Conservation (phyloP, 106 monocot genomes). For the Acorus calamus region DNA sequence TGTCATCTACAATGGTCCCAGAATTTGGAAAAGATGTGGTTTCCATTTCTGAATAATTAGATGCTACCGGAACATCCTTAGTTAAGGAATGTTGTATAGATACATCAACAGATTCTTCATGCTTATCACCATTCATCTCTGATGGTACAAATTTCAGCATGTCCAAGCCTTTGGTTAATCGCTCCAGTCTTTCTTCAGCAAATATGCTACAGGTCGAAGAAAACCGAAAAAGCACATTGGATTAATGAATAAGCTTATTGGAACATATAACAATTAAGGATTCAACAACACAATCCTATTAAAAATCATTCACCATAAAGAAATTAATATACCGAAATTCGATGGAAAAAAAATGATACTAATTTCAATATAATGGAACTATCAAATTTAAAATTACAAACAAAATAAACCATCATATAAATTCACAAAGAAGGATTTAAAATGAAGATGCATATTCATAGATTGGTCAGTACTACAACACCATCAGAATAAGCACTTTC, state of each 20-base stretch:
- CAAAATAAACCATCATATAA: not conserved
- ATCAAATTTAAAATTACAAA: no score
- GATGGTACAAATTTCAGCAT: conserved; percentile 48
- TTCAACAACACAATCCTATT: no score
- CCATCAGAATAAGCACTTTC: no score
- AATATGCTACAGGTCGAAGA: conserved; percentile 58
- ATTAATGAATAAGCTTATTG: no score
- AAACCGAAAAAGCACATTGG: not conserved
- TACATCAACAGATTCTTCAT: conserved; percentile 19
- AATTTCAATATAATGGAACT: no score
- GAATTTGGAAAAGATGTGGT: not conserved
- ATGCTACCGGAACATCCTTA: conserved; percentile 9
- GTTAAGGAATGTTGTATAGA: conserved; percentile 4
- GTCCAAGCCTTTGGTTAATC: conserved; percentile 57
- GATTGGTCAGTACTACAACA: no score
- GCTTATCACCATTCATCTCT: conserved; percentile 19
- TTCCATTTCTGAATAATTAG: conserved; percentile 9
- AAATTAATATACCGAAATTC: no score
- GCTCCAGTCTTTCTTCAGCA: conserved; percentile 77
- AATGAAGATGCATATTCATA: not conserved
- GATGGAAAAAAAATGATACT: no score
- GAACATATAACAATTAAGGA: no score
- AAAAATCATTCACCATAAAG: no score
- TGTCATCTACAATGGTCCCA: no score
- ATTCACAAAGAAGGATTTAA: conserved; percentile 1